phyloP scores from a whole-genome alignment of 2,329 filamentous ascomycete species.

The Sporothrix euskadiensis region DNA sequence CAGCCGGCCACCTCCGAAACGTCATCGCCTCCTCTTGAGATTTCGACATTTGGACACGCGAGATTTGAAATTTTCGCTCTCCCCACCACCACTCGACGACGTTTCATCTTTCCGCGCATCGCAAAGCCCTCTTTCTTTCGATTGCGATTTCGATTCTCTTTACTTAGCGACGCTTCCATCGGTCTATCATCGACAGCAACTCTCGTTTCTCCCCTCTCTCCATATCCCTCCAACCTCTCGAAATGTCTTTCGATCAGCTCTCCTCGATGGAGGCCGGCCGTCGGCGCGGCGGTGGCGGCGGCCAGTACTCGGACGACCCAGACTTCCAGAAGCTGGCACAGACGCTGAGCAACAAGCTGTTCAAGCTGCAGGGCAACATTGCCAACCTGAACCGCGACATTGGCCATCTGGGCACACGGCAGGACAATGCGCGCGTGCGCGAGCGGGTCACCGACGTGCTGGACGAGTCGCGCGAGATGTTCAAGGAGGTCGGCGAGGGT shows the following conservation, averaged over 20 bases:
- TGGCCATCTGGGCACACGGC: slow-evolving; percentile 79
- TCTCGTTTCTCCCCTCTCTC: not conserved
- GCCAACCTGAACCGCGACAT: slow-evolving; percentile 82
- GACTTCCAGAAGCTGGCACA: slow-evolving; percentile 84
- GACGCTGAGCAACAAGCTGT: slow-evolving; percentile 82
- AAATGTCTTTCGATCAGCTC: slow-evolving; percentile 90
- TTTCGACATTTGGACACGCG: not conserved
- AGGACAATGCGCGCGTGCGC: slow-evolving; percentile 85
- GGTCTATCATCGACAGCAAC: not conserved
- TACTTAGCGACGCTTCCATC: not conserved
- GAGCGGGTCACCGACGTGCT: slow-evolving; percentile 87
- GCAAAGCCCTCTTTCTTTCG: not conserved
- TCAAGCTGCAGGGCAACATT: slow-evolving; percentile 85
- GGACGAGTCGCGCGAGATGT: slow-evolving; percentile 80
- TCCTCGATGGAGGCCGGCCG: slow-evolving; percentile 78
- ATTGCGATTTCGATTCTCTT: not conserved
- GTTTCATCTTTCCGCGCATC: slow-evolving; percentile 3
- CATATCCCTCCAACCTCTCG: not conserved
- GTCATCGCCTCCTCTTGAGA: slow-evolving; percentile 14
- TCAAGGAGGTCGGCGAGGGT: slow-evolving; percentile 89
- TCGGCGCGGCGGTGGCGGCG: slow-evolving; percentile 56
- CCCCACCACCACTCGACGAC: not conserved
- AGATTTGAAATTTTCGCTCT: not conserved
- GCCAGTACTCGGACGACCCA: slow-evolving; percentile 84
- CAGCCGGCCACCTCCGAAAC: slow-evolving; percentile 22